These are phyloP conservation scores for Eimeria brunetti DNA, from an alignment of 169 alveolate genomes.

Conservation along the genomic window DNA sequence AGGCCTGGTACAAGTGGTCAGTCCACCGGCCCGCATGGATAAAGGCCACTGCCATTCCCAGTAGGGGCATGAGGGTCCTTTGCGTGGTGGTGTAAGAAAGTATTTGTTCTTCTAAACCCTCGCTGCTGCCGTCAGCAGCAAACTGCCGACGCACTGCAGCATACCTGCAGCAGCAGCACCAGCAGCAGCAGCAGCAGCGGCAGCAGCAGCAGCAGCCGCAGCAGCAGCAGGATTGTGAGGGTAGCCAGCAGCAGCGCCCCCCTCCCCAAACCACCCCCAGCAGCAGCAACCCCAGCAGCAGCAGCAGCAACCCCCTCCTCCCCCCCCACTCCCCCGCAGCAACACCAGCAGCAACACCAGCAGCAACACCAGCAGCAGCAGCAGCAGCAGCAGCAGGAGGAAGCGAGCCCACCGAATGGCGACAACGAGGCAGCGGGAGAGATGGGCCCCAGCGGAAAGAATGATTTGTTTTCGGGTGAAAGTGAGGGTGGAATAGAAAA, in stretches of 20 bases:
- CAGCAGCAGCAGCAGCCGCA: not conserved
- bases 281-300: not conserved
- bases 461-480: constrained; percentile 78
- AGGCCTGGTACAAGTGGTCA: constrained; percentile 39
- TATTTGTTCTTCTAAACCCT: constrained; percentile 59
- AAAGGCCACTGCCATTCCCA: constrained; percentile 73
- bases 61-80: constrained; percentile 66
- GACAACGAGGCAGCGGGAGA: constrained; percentile 76
- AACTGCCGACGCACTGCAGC: constrained; percentile 80
- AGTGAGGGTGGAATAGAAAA: constrained; percentile 81
- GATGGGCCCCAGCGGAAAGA: constrained; percentile 73
- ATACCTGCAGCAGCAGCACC: constrained; percentile 18
- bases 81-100: constrained; percentile 80
- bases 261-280: not conserved
- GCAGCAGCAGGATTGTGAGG: not conserved
- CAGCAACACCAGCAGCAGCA: not conserved
- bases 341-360: not conserved
- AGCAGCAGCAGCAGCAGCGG: no score
- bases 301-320: constrained; percentile 7
- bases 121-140: not conserved
- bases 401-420: constrained; percentile 60
- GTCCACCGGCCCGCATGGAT: constrained; percentile 66
- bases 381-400: constrained; percentile 4
- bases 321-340: not conserved
- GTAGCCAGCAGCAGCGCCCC: not conserved